Conservation (phyloP, 1,284 basidiomycete genomes). For the Schizophyllum amplum region DNA sequence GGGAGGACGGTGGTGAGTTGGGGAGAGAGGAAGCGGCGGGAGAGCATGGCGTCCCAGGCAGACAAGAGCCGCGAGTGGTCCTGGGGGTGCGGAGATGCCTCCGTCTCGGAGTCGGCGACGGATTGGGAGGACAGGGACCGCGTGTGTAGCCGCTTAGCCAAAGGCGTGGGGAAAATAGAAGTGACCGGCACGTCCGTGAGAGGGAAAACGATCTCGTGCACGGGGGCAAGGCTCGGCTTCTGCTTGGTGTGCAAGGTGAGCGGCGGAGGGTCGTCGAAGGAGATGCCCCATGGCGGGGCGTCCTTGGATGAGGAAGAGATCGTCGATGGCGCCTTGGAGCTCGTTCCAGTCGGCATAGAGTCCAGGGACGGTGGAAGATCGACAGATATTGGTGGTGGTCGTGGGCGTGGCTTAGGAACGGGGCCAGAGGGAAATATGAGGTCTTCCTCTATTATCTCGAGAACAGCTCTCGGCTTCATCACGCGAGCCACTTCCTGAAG, state of each 20-base stretch:
- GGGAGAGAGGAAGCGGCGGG: slow-evolving; percentile 45
- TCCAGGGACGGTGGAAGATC: slow-evolving; percentile 10
- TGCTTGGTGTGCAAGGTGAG: background rate
- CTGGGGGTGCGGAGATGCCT: slow-evolving; percentile 31
- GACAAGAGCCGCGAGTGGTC: slow-evolving; percentile 55
- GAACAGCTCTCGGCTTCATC: slow-evolving; percentile 45
- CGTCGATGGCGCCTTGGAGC: slow-evolving; percentile 4
- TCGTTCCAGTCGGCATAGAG: background rate
- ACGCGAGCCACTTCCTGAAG: slow-evolving; percentile 57
- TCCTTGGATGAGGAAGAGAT: slow-evolving; percentile 6
- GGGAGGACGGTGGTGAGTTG: slow-evolving; percentile 54
- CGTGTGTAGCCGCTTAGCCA: background rate
- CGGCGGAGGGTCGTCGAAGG: background rate
- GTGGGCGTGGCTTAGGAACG: slow-evolving; percentile 18
- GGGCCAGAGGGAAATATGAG: slow-evolving; percentile 56
- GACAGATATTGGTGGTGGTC: slow-evolving; percentile 11
- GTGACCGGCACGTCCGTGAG: background rate
- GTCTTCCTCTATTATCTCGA: slow-evolving; percentile 64
- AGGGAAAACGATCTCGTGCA: background rate
- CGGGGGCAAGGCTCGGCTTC: slow-evolving; percentile 4
- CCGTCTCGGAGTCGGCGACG: slow-evolving; percentile 5
- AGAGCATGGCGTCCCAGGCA: slow-evolving; percentile 65
- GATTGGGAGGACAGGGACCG: background rate
- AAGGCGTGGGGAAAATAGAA: background rate
- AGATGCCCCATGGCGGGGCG: slow-evolving; percentile 1